Base-by-base conservation (phyloP, 1,139 yeast species). In the Hanseniaspora gamundiae region DNA sequence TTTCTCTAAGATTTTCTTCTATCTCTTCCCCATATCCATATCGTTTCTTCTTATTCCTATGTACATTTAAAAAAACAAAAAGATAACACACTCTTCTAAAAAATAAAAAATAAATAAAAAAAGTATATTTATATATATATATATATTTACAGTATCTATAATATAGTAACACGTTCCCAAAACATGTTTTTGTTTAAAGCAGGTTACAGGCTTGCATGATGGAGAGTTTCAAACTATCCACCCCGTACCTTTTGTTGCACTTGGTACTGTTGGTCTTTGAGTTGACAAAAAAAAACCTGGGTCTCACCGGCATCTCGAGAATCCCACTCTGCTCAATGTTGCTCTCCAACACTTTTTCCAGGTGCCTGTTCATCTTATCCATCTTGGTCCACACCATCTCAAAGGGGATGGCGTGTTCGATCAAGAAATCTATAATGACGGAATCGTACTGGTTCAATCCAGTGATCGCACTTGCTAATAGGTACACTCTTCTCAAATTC, bases 331-430 rank as follows among this genome's bases (percentile, higher is more conserved):
- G 52, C 7, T 54, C 51, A 5, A 69, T 50, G 17, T 59, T 49
- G 14, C 17, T 52, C 33, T 41, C 55, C 47, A 39, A 68, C 41
- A 35, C 52, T 47, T n/a, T 13, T 36, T 47, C 35, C 11, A 57
- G 29, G 38, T 46, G 38, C 43, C 45, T 48, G 17, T 11, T 16
- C n/a, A 78, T 55, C 46, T 71, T 70, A 56, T 85, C 94, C 40
- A 78, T 72, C 56, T 86, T 86, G 21, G 94, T 86, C 57, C 84
- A 74, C 0, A 86, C 72, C 4, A 86, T 60, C 49, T 83, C 91
- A 62, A 80, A 83, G 0, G 83, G 76, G 2, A 79, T 67, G 0
- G 91, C 94, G 42, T 63, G 55, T 1, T 65, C 65, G 1, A 64
- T 65, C 41, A 87, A 61, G 45, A 71, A 65, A 4, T 70, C 69